These are phyloP conservation scores for Huntiella moniliformis DNA, from an alignment of 2,329 filamentous ascomycete genomes.

Conservation along the genomic window DNA sequence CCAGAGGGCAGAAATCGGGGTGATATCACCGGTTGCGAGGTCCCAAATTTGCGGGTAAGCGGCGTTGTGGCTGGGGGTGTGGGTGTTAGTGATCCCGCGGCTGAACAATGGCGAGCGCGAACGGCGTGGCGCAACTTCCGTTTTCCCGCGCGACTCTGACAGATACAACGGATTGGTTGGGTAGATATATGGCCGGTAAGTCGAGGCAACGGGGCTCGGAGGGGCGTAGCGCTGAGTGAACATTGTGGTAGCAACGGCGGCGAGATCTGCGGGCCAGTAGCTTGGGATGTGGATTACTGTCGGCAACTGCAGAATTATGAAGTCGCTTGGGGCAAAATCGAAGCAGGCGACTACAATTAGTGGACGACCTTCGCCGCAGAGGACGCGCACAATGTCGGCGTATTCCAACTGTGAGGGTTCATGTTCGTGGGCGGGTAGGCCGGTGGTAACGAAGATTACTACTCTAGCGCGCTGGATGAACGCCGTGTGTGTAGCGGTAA, in stretches of 20 bases:
- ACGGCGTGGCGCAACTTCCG: neutral
- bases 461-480: constrained; percentile 42
- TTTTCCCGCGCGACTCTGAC: neutral
- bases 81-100: neutral
- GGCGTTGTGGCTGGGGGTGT: constrained; percentile 19
- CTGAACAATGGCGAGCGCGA: neutral
- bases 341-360: constrained; percentile 35
- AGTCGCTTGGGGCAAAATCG: constrained; percentile 22
- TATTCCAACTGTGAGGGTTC: constrained; percentile 34
- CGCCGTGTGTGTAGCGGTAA: constrained; percentile 42
- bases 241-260: constrained; percentile 31
- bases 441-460: constrained; percentile 42
- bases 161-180: neutral
- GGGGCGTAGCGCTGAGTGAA: constrained; percentile 20
- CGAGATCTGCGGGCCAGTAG: constrained; percentile 28
- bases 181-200: neutral
- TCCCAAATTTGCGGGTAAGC: constrained; percentile 22
- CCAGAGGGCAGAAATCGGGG: constrained; percentile 29
- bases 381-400: constrained; percentile 24
- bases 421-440: constrained; percentile 23
- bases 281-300: constrained; percentile 31
- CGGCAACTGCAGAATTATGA: constrained; percentile 26
- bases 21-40: constrained; percentile 20
- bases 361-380: constrained; percentile 28
- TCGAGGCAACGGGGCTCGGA: constrained; percentile 8